phyloP scores from a whole-genome alignment of 2,329 filamentous ascomycete species.

The Hymenoscyphus occultus region DNA sequence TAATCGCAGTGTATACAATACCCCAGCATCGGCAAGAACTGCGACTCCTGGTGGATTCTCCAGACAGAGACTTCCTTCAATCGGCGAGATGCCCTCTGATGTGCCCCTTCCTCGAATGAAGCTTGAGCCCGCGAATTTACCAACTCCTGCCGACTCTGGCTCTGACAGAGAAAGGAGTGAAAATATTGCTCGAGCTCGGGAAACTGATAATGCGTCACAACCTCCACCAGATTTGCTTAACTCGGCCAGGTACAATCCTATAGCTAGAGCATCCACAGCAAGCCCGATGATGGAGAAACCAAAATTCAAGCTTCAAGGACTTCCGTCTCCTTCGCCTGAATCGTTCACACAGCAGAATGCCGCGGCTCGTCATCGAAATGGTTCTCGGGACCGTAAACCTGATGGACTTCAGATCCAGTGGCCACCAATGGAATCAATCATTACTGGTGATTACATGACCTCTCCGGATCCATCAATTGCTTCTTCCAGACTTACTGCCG shows the following conservation, averaged over 20 bases:
- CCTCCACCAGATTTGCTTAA: constrained; percentile 39
- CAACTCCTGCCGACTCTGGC: constrained; percentile 44
- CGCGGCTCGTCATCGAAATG: constrained; percentile 59
- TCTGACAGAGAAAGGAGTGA: constrained; percentile 45
- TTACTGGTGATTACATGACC: constrained; percentile 50
- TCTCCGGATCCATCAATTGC: constrained; percentile 55
- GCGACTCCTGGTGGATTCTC: constrained; percentile 58
- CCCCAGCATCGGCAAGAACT: constrained; percentile 64
- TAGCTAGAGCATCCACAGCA: constrained; percentile 56
- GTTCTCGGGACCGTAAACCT: constrained; percentile 76
- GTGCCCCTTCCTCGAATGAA: constrained; percentile 43
- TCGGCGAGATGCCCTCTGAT: constrained; percentile 64
- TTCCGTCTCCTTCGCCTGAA: constrained; percentile 67
- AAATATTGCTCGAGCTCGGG: constrained; percentile 30
- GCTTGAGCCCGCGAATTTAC: constrained; percentile 40
- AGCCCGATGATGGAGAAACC: constrained; percentile 59
- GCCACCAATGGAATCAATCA: constrained; percentile 49
- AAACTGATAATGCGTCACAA: constrained; percentile 32
- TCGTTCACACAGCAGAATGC: constrained; percentile 62
- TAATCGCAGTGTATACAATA: constrained; percentile 66
- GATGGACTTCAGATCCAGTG: constrained; percentile 66
- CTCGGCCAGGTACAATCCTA: constrained; percentile 36
- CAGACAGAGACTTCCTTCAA: constrained; percentile 70
- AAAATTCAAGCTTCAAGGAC: constrained; percentile 46
- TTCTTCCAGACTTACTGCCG: constrained; percentile 55